A percentile compares a stretch with the other conserved stretches of the same genome.
Conservation (phyloP, 1,139 yeast genomes). For the Geotrichum cucujoidarum region DNA sequence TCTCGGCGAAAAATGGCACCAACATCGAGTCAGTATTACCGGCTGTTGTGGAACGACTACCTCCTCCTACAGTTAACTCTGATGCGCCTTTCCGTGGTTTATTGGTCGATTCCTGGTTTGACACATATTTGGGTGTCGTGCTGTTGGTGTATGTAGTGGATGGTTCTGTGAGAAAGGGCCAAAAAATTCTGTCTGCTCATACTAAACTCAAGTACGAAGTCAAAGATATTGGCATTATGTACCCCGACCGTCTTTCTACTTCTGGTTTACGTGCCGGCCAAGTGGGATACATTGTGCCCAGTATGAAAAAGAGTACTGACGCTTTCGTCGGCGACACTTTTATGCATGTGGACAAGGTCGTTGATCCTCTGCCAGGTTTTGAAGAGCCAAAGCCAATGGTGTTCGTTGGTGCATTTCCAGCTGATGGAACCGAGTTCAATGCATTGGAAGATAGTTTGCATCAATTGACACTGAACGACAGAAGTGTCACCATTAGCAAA, state of each 20-base stretch:
- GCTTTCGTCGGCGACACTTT: conserved; percentile 92
- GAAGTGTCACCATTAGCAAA: conserved; percentile 82
- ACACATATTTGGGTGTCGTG: conserved; percentile 88
- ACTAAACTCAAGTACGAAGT: conserved; percentile 74
- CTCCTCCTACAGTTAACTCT: conserved; percentile 58
- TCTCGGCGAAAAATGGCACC: conserved; percentile 87
- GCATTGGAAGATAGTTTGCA: conserved; percentile 85
- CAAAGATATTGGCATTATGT: conserved; percentile 92
- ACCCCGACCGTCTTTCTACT: conserved; percentile 68
- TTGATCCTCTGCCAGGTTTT: conserved; percentile 85
- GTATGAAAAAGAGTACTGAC: conserved; percentile 82
- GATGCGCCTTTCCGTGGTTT: conserved; percentile 64
- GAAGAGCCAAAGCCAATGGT: conserved; percentile 98
- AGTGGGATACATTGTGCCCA: conserved; percentile 89
- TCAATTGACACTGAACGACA: conserved; percentile 81
- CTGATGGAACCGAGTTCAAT: conserved; percentile 87
- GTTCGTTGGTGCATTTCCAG: conserved; percentile 96
- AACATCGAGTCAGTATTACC: conserved; percentile 76
- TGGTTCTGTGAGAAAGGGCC: conserved; percentile 70
- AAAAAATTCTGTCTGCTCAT: conserved; percentile 71
- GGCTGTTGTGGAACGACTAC: conserved; percentile 69
- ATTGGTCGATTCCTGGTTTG: conserved; percentile 96
- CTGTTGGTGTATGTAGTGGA: conserved; percentile 80
- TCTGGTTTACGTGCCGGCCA: conserved; percentile 75
- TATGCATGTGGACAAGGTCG: conserved; percentile 59